A percentile compares a stretch with the other conserved stretches of the same genome.
These are phyloP conservation scores for Apocynum venetum DNA, from an alignment of 257 asterid genomes.

Conservation along the genomic window DNA sequence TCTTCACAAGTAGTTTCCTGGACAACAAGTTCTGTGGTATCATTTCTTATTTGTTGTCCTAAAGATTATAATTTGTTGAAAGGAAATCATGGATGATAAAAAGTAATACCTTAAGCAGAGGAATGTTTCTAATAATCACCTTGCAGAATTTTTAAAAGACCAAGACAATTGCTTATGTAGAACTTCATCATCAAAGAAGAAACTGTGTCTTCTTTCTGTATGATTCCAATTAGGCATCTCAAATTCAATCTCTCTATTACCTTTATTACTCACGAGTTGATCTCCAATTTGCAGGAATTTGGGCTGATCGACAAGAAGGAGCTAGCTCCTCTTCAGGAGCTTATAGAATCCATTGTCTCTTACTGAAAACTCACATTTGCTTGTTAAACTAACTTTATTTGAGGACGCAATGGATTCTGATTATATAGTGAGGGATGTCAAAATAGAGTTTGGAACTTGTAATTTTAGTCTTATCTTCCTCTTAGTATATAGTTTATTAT, in stretches of 20 bases:
- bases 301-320: conserved; percentile 83
- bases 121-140: neutral
- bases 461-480: neutral
- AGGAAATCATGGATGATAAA: neutral
- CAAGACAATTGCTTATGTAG: no score
- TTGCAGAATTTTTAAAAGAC: neutral
- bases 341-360: conserved; percentile 76
- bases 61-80: neutral
- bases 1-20: neutral
- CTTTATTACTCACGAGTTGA: neutral
- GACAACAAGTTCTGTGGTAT: neutral
- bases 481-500: neutral
- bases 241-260: no score
- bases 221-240: no score
- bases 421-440: neutral
- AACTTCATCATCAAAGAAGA: no score
- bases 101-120: neutral
- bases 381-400: conserved; percentile 4
- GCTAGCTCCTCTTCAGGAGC: conserved; percentile 86
- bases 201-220: no score
- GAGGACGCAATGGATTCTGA: neutral
- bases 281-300: conserved; percentile 58
- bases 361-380: conserved; percentile 23
- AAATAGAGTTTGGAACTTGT: neutral
- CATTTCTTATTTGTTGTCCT: neutral